Evolutionary conservation across 2,329 filamentous ascomycete genomes (phyloP).

Genomic region (Ophiocordyceps robertsii): DNA sequence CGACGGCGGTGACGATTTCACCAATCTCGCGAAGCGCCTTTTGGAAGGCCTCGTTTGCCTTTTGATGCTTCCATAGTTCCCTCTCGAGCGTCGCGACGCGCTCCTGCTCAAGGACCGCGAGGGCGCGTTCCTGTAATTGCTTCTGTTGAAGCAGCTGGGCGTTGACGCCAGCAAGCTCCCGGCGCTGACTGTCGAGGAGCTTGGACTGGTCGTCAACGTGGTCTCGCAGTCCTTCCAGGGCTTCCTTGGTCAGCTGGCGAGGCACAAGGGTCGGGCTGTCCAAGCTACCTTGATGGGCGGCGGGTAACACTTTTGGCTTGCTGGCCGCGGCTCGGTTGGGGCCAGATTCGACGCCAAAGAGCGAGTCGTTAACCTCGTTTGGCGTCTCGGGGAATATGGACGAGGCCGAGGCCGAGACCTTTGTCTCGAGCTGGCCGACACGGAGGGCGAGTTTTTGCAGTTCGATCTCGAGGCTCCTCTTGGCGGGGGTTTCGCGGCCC

Average conservation of each 20-base stretch:
- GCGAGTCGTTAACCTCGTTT: constrained; percentile 56
- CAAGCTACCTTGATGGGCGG: constrained; percentile 25
- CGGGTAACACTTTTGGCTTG: constrained; percentile 30
- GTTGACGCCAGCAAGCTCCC: constrained; percentile 75
- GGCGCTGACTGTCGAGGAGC: constrained; percentile 74
- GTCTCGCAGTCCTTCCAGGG: constrained; percentile 73
- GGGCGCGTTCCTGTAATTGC: constrained; percentile 67
- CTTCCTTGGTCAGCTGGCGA: constrained; percentile 59
- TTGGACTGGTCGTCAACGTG: constrained; percentile 91
- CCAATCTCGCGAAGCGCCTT: constrained; percentile 94
- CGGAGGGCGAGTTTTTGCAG: constrained; percentile 64
- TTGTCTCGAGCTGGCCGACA: constrained; percentile 71
- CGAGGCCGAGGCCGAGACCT: constrained; percentile 47
- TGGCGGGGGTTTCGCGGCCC: constrained; percentile 61
- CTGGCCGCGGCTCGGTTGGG: constrained; percentile 27
- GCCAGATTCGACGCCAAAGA: constrained; percentile 45
- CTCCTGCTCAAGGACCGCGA: constrained; percentile 71
- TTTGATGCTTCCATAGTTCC: constrained; percentile 92
- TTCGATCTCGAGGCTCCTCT: constrained; percentile 69
- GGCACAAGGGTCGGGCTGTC: constrained; percentile 20
- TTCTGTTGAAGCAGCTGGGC: constrained; percentile 78
- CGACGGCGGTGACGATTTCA: constrained; percentile 92
- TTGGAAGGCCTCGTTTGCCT: constrained; percentile 96
- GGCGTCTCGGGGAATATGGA: constrained; percentile 66
- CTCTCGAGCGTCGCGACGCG: constrained; percentile 83